These are phyloP conservation scores for Geosmithia putterillii DNA, from an alignment of 2,329 filamentous ascomycete genomes.

Conservation along the genomic window DNA sequence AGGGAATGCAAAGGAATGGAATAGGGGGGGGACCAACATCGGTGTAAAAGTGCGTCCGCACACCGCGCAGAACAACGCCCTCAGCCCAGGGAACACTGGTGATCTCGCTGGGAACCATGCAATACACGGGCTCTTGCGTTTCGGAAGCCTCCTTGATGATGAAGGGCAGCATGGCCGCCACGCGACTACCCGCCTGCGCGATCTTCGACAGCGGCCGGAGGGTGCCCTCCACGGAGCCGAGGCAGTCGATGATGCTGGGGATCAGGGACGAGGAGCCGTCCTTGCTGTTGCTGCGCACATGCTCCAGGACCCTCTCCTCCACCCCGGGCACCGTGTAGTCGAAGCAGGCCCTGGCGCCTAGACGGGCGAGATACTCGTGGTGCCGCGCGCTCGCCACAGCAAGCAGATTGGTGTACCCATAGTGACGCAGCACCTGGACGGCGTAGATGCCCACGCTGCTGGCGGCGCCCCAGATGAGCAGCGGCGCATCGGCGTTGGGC, in stretches of 20 bases:
- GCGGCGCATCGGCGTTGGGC: conserved; percentile 19
- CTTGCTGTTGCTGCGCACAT: conserved; percentile 6
- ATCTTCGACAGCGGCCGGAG: conserved; percentile 36
- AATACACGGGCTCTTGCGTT: conserved; percentile 34
- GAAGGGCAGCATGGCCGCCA: conserved; percentile 48
- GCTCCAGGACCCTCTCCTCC: conserved; percentile 19
- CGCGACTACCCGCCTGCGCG: conserved; percentile 31
- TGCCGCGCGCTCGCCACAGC: conserved; percentile 32
- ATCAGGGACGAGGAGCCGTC: conserved; percentile 12
- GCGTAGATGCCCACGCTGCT: conserved; percentile 38
- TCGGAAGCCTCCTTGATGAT: conserved; percentile 39
- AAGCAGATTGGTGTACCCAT: conserved; percentile 37
- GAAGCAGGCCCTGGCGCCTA: conserved; percentile 33
- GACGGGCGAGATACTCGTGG: conserved; percentile 25
- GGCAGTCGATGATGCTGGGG: conserved; percentile 41
- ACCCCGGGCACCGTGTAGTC: conserved; percentile 29
- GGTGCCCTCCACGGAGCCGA: conserved; percentile 34
- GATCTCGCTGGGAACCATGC: conserved; percentile 34
- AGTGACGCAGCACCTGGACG: conserved; percentile 37
- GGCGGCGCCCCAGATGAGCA: conserved; percentile 40
- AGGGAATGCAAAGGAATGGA: no score
- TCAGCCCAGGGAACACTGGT: conserved; percentile 32
- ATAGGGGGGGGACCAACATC: neutral
- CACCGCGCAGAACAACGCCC: conserved; percentile 38
- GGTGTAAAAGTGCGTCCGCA: conserved; percentile 41